Conservation (phyloP, 371 early-diverging fungal species). For the Lichtheimia ornata region DNA sequence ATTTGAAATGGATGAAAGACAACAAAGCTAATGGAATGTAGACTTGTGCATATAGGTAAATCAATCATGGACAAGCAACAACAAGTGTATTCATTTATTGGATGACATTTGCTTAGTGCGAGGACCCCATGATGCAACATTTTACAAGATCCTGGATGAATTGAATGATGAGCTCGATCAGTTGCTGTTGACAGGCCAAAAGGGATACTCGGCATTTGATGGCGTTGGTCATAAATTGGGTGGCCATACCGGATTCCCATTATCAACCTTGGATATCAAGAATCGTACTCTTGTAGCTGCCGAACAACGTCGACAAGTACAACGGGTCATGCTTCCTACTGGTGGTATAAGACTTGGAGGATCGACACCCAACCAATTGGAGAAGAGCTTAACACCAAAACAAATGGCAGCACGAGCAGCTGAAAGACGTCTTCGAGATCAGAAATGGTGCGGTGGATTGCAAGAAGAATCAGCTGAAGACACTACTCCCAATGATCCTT, state of each 20-base stretch:
- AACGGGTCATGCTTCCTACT: constrained; percentile 46
- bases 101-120: constrained; percentile 32
- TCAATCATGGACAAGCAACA: background rate
- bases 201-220: constrained; percentile 53
- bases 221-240: constrained; percentile 42
- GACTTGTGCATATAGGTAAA: constrained; percentile 56
- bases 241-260: constrained; percentile 11
- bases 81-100: background rate
- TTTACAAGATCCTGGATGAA: constrained; percentile 59
- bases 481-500: background rate
- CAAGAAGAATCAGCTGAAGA: constrained; percentile 13
- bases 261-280: constrained; percentile 20
- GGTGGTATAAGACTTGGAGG: constrained; percentile 58
- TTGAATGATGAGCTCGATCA: constrained; percentile 57
- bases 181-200: constrained; percentile 43
- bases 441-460: constrained; percentile 60
- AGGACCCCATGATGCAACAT: constrained; percentile 67
- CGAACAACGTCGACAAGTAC: constrained; percentile 38
- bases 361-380: background rate
- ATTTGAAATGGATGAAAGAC: too few relatives aligned
- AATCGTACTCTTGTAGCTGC: constrained; percentile 48
- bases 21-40: constrained; percentile 8
- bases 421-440: constrained; percentile 51
- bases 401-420: constrained; percentile 59
- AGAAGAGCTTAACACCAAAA: constrained; percentile 20